phyloP scores from a whole-genome alignment of 495 filamentous ascomycete species.

The Trypethelium eluteriae region DNA sequence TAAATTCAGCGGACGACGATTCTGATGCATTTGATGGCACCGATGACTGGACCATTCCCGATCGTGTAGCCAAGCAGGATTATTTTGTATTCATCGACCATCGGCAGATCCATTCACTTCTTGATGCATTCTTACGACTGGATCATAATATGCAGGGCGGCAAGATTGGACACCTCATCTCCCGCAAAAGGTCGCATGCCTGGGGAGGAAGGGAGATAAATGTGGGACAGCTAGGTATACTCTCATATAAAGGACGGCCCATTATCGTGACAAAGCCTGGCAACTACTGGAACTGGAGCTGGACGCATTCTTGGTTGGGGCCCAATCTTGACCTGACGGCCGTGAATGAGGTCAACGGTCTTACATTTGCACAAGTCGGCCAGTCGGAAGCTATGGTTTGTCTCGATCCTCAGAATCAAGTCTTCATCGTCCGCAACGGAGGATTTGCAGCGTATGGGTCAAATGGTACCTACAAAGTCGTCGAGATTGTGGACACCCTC shows the following conservation, averaged over 20 bases:
- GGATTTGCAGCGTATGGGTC: constrained; percentile 7
- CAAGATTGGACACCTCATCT: constrained; percentile 1
- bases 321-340: neutral
- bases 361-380: constrained; percentile 4
- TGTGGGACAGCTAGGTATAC: neutral
- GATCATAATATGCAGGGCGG: constrained; percentile 5
- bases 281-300: constrained; percentile 12
- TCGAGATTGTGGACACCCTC: constrained; percentile 9
- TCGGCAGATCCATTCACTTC: constrained; percentile 5
- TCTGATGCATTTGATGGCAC: constrained; percentile 8
- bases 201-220: constrained; percentile 1
- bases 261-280: neutral
- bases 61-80: constrained; percentile 8
- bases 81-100: constrained; percentile 7
- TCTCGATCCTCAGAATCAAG: constrained; percentile 11
- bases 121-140: neutral
- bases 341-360: constrained; percentile 5
- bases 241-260: constrained; percentile 3
- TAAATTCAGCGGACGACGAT: neutral
- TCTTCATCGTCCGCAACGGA: constrained; percentile 9
- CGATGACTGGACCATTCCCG: constrained; percentile 9
- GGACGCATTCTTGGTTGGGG: neutral
- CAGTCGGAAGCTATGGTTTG: constrained; percentile 8
- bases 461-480: constrained; percentile 6
- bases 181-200: neutral